Base-by-base conservation (phyloP, 1,284 basidiomycete genomes). In the Ustilago shanxiensis region DNA sequence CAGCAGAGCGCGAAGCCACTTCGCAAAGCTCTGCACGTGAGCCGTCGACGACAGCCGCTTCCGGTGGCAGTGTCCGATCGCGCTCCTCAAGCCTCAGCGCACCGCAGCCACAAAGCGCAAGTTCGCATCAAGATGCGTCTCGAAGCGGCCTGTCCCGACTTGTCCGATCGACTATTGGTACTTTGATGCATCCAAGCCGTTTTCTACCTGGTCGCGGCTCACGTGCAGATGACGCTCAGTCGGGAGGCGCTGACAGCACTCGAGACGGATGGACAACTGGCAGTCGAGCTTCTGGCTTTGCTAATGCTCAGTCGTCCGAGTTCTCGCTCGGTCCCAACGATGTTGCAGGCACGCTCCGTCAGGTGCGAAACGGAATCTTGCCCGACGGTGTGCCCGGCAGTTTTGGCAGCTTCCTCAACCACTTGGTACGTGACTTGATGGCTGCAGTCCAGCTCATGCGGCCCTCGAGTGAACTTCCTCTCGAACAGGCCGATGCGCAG, bases 391-490 rank as follows among this genome's bases (percentile, higher is more conserved):
- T 78, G 7, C 77, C 80, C 1, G 82, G 77, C 16, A 75, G 76
- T 45, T 83, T 83, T 49, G 80, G 80, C 52, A 73, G 68, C 35
- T 83, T 83, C 55, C 60, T 83, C 51, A 74, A 81, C 49, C 79
- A 83, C 24, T 53, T 82, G 58, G 58, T 82, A 6, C 55, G 63
- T 11, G 82, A 83, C 47, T 62, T 83, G 31, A 74, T 66, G 69
- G 77, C 60, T n/a, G 82, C 82, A 1, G 79, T 83, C 2, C 72
- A 77, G 35, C 68, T 70, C 24, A 73, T 78, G 61, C 67, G 53
- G 31, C 72, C 72, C 29, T 60, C 63, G 45, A 60, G 26, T 37
- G 70, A 66, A 55, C 56, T 45, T n/a, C 24, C 57, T 1, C 24
- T 66, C 28, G 50, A 57, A 28, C 54, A 57, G 14, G 28, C 54